Evolutionary conservation across 768 basidiomycete genomes (phyloP), one percentile per base, ranked within the genome.

Genomic region (Lactarius sp.): DNA sequence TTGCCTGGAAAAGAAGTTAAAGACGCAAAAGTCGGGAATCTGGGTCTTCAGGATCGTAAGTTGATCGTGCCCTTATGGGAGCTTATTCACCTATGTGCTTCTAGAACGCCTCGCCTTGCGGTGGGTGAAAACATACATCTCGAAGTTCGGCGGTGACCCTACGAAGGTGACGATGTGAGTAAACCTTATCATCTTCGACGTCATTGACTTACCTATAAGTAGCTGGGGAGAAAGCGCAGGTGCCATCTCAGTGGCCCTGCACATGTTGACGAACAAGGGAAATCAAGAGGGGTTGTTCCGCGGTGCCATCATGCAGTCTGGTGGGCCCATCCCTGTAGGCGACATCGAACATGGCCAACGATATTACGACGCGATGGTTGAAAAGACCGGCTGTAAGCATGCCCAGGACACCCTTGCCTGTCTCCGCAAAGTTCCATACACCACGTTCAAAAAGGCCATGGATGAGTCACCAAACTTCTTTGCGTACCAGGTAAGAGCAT

Each of bases 81-180:
- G 6, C 10, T 8, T n/a, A 37, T 39, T 34, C 4, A 49, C 57
- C 39, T 13, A 52, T 6, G 3, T 20, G 31, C 22, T n/a, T 62
- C 56, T 70, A 87, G 81, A 84, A 69, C 77, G 83, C 33, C 72
- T 81, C 39, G 85, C 83, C 2, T 69, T 90, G 8, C 72, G 81
- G 61, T 89, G 87, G 87, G 75, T 89, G 1, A 81, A 86, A 66
- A 81, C 84, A 69, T 83, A 89, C 69, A 86, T 88, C 66, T 66
- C 71, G 37, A 74, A 76, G 9, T 89, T 87, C 65, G 86, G 87
- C 1, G 88, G 88, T 9, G 85, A 89, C 71, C 81, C 83, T 0
- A 70, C 69, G 2, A 85, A 83, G 70, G 85, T 85, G 4, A 84
- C 83, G 0, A 79, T 84, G 81, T 84, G 70, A 57, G 80, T 16